Evolutionary conservation across 371 early-diverging fungal species (phyloP), one percentile per base, ranked within the genome.

Genomic region (Syncephalis plumigaleata): DNA sequence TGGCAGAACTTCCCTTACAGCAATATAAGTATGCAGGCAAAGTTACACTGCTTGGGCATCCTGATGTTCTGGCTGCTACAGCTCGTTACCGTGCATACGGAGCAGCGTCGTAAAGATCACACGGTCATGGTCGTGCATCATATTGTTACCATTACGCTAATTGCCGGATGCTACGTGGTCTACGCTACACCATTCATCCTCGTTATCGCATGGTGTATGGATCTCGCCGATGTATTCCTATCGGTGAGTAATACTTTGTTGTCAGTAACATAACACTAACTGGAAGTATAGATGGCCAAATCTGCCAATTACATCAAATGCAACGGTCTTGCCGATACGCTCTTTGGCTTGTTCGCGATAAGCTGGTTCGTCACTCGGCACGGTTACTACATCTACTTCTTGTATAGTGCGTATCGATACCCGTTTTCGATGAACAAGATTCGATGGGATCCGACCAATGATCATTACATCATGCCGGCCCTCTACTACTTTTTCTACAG

Each of bases 41-140:
- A 90, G 55, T 64, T 66, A 55, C 88, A 79, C 59, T 90, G 87
- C 55, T 59, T 87, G 48, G 65, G 74, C 53, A 79, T 86, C 51
- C 58, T 75, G 9, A 76, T 79, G 3, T 87, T 83, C 54, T 90
- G 86, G 85, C 43, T 84, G 15, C 81, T 80, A 42, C 81, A 81
- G 52, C 48, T 82, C 31, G 69, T 76, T 49, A 73, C 75, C 1
- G 61, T 86, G n/a, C 71, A 78, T 44, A 66, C 81, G 36, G 87
- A 90, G 53, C 76, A 82, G 49, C 71, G 73, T 26, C 70, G 84
- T 54, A 85, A 80, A 52, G 91, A 90, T 56, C 80, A 80, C 49
- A 25, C 59, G 27, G 77, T 77, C 48, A 81, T 86, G 79, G 52
- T 82, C 18, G 55, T 70, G 15, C 91, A 90, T 64, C 91, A 90